Conservation (phyloP, 805 yeast species). For the Middelhovenomyces tepae region DNA sequence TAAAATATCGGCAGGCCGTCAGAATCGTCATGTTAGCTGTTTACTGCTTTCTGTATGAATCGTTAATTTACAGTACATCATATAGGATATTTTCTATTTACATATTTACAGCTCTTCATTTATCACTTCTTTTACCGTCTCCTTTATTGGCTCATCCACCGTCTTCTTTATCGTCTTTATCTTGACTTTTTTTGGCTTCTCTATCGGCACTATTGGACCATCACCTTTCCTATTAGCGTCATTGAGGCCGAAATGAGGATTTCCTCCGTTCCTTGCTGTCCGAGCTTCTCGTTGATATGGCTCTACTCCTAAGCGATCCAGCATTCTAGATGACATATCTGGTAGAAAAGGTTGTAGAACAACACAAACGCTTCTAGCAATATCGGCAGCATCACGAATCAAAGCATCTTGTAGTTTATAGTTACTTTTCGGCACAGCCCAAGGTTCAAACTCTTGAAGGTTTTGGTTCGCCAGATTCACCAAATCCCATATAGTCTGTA, state of each 20-base stretch:
- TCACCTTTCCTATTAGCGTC: slow-evolving; percentile 45
- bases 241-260: slow-evolving; percentile 47
- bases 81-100: too few species aligned
- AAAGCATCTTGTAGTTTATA: slow-evolving; percentile 42
- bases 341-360: slow-evolving; percentile 71
- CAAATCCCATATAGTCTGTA: slow-evolving; percentile 50
- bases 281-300: slow-evolving; percentile 33
- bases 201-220: slow-evolving; percentile 32
- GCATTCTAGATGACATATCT: slow-evolving; percentile 41
- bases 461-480: slow-evolving; percentile 54
- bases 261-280: slow-evolving; percentile 47
- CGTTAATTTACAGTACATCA: too few species aligned
- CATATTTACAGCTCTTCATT: too few species aligned
- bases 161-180: too few species aligned
- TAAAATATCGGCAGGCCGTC: too few species aligned
- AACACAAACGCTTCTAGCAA: slow-evolving; percentile 57
- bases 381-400: slow-evolving; percentile 61
- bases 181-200: too few species aligned
- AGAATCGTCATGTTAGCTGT: too few species aligned
- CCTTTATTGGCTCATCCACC: too few species aligned
- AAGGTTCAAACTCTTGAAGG: slow-evolving; percentile 66
- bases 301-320: slow-evolving; percentile 56
- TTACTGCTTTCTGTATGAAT: too few species aligned
- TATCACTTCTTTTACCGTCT: too few species aligned
- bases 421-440: slow-evolving; percentile 36